Evolutionary conservation across 176 grass and related monocot genomes (phyloP).

Genomic region (Aegilops sharonensis): DNA sequence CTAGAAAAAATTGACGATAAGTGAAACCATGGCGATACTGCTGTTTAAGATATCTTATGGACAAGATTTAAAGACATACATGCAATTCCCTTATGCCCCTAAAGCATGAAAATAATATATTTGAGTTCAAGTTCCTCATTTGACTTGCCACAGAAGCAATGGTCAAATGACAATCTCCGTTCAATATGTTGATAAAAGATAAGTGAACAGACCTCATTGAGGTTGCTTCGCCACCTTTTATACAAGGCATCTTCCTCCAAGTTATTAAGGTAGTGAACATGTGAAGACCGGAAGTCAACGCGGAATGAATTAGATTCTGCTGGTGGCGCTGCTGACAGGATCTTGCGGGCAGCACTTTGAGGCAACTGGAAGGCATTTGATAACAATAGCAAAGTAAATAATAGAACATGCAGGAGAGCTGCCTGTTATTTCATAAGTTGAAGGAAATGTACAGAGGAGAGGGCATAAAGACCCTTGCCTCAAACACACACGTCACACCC

Average conservation of each 20-base stretch:
- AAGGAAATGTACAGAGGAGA: neutral
- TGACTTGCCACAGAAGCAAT: slow-evolving; percentile 29
- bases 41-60: neutral
- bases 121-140: slow-evolving; percentile 1
- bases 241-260: slow-evolving; percentile 96
- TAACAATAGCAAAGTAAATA: neutral
- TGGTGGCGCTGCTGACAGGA: slow-evolving; percentile 80
- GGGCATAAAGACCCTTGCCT: neutral
- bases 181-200: slow-evolving; percentile 24
- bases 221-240: slow-evolving; percentile 84
- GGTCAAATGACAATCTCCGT: slow-evolving; percentile 10
- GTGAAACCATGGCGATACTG: neutral
- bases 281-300: slow-evolving; percentile 83
- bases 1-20: neutral
- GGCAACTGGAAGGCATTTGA: slow-evolving; percentile 68
- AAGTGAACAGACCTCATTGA: slow-evolving; percentile 76
- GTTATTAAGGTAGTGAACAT: slow-evolving; percentile 97
- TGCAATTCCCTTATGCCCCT: neutral
- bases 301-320: slow-evolving; percentile 80
- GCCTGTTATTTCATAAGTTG: neutral
- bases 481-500: too few relatives aligned
- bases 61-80: neutral
- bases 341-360: slow-evolving; percentile 63
- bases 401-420: neutral
- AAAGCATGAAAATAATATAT: slow-evolving; percentile 19